Evolutionary conservation across 352 stramenopile species (phyloP), one percentile per base, ranked within the genome.

Genomic region (Lagenidium sp.): DNA sequence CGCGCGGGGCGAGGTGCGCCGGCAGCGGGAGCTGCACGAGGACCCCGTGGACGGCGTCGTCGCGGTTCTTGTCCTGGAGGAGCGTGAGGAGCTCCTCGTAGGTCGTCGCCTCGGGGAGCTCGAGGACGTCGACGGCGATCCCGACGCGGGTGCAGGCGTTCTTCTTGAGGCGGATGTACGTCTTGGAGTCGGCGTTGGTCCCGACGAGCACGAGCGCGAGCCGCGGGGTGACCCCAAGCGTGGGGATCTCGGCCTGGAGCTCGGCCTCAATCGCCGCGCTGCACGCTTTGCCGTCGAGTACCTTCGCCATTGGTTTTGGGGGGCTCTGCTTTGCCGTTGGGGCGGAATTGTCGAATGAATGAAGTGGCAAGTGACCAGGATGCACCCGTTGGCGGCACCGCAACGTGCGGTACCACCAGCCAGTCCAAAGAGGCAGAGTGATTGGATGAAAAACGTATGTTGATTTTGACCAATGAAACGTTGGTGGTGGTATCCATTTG

Each of bases 161-260:
- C 63, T 98, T 97, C 65, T 99, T 99, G 77, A 98, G 97, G 4
- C 93, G 85, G 25, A 99, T 91, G 55, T 99, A 99, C 29, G 94
- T 98, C 44, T 85, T 87, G 16, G 89, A 98, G 64, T 98, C 94
- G 19, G 68, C 70, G 31, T 95, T 80, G 30, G 74, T 66, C 41
- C 95, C 95, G 4, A 99, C 93, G 24, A 99, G 75, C 29, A 99
- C 77, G 2, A 99, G 82, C 30, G 93, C 95, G 7, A 99, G 60
- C 7, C 90, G 82, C 6, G 96, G 96, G 20, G 52, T 60, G 8
- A 76, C 44, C 18, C 30, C 47, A 31, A 80, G 47, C 24, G 56
- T 55, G 12, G 53, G 36, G 26, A 96, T 68, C 53, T 86, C 50
- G 39, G 66, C 50, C 47, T 82, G 68, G 18, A 98, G 65, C 71